Evolutionary conservation across 1,284 basidiomycete genomes (phyloP).

Genomic region (Microbotryum saponariae): DNA sequence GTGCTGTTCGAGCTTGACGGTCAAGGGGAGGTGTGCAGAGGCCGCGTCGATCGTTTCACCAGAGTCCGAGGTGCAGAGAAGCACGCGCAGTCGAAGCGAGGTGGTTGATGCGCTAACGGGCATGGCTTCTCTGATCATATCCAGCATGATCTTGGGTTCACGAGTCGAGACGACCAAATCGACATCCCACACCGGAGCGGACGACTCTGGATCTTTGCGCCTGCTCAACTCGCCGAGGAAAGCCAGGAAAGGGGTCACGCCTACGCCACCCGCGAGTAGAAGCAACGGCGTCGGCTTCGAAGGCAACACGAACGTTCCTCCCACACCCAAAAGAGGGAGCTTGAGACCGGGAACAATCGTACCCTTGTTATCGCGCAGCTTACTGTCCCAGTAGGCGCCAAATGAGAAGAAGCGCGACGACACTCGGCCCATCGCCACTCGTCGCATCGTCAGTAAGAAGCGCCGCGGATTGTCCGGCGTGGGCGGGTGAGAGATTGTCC

Average conservation of each 20-base stretch:
- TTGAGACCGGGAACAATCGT: constrained; percentile 38
- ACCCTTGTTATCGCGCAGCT: constrained; percentile 45
- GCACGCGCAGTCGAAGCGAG: constrained; percentile 14
- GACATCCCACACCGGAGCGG: constrained; percentile 41
- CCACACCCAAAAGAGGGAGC: constrained; percentile 43
- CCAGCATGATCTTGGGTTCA: constrained; percentile 49
- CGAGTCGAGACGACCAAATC: constrained; percentile 48
- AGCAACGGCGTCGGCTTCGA: constrained; percentile 36
- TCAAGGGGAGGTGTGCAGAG: background rate
- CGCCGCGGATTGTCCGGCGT: constrained; percentile 29
- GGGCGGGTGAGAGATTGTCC: constrained; percentile 33
- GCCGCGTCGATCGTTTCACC: background rate
- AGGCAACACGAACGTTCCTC: constrained; percentile 43
- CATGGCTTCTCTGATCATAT: constrained; percentile 41
- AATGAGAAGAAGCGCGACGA: constrained; percentile 52
- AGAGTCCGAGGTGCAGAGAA: background rate
- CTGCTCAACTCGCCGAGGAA: constrained; percentile 41
- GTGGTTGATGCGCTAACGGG: background rate
- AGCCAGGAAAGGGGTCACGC: constrained; percentile 53
- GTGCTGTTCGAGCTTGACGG: too few species aligned
- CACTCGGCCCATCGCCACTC: constrained; percentile 50
- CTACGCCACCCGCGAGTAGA: constrained; percentile 55
- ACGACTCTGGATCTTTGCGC: constrained; percentile 15
- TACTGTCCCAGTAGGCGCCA: constrained; percentile 41
- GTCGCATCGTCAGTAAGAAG: constrained; percentile 50